Base-by-base conservation (phyloP, 2,329 filamentous ascomycete species). In the Fusarium nematophilum region DNA sequence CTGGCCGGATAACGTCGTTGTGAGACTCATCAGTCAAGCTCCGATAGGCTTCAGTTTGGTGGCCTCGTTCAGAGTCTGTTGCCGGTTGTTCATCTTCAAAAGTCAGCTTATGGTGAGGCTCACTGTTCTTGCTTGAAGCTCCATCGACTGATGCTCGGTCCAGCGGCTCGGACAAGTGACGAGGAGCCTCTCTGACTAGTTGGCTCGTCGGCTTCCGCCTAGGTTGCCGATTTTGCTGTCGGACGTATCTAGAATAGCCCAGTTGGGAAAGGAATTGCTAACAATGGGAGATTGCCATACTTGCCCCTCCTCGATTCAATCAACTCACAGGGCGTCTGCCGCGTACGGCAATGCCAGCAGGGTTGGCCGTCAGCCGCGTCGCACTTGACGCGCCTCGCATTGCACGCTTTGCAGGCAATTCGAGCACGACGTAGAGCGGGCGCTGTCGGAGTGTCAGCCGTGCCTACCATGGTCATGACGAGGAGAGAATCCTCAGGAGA, bases 341-440 rank as follows among this genome's bases (percentile, higher is more conserved):
- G 57, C 0, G 40, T 59, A 1, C 63, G 64, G n/a, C 64, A 66
- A 23, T 66, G 64, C 64, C 53, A 56, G 13, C 64, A 66, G 2
- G 64, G 64, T 8, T 62, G 53, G 0, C 51, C 61, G 4, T 65
- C 64, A 1, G 36, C 40, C 1, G 61, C 64, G 18, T 66, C 64
- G 26, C 64, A 66, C 36, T 60, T 65, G 4, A 66, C 64, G 1
- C 64, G 64, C 8, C 64, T 45, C 3, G 51, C 34, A 5, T 66
- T 50, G 23, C 64, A 66, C 4, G 64, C 64, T 7, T 66, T 67
- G 9, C 64, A 66, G 18, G 64, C 64, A 3, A 66, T 48, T 0
- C 63, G 63, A 3, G 60, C 39, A 17, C 65, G 60, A 11, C 47
- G 57, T 1, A 52, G 11, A 10, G 13, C 13, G 6, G 38, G 38